Evolutionary conservation across 352 stramenopile species (phyloP).

Genomic region (Phytophthora chlamydospora): DNA sequence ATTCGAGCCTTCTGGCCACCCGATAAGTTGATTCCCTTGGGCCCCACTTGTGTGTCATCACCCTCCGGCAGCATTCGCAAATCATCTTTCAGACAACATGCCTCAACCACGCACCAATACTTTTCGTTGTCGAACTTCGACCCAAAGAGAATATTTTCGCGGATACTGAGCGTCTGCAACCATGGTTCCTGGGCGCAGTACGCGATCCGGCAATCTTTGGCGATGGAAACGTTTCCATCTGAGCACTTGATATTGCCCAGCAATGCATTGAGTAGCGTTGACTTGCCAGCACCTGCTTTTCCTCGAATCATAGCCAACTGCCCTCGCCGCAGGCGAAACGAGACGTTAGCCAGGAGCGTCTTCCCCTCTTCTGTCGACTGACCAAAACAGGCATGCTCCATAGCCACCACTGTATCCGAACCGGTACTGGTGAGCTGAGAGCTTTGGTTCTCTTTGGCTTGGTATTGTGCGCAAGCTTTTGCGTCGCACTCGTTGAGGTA

Average conservation of each 20-base stretch:
- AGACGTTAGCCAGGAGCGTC: conserved; percentile 64
- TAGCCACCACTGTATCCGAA: conserved; percentile 32
- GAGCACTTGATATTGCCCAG: conserved; percentile 53
- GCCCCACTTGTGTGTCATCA: conserved; percentile 49
- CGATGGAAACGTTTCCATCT: conserved; percentile 44
- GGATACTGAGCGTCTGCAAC: conserved; percentile 96
- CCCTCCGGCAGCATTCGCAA: conserved; percentile 59
- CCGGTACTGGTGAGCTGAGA: conserved; percentile 1
- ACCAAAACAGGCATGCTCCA: conserved; percentile 54
- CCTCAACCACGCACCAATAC: conserved; percentile 73
- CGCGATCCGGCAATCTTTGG: conserved; percentile 44
- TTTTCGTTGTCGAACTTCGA: conserved; percentile 61
- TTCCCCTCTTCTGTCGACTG: conserved; percentile 33
- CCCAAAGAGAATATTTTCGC: conserved; percentile 98
- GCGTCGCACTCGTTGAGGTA: conserved; percentile 22
- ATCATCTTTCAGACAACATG: conserved; percentile 57
- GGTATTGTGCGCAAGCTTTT: conserved; percentile 11
- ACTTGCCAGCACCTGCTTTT: conserved; percentile 71
- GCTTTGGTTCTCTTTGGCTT: conserved; percentile 5
- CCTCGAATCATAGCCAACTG: conserved; percentile 67
- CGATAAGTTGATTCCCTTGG: conserved; percentile 64
- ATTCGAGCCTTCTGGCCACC: conserved; percentile 64
- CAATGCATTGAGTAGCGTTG: conserved; percentile 56
- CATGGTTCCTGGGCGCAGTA: conserved; percentile 94
- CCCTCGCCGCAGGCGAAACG: conserved; percentile 45